phyloP scores from a whole-genome alignment of 306 rosid genomes.

The Erythrophleum fordii region DNA sequence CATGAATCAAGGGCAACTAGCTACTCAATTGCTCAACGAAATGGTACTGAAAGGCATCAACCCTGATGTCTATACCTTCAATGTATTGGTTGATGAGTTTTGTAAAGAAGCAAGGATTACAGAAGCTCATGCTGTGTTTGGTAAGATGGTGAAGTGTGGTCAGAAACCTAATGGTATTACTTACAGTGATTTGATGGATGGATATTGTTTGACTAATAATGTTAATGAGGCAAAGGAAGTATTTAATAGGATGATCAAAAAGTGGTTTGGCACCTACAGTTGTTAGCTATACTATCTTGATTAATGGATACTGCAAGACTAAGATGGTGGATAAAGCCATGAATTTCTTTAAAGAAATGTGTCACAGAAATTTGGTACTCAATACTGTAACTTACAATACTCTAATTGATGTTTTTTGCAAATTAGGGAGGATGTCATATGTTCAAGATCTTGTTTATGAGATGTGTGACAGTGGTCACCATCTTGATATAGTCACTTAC shows the following conservation, averaged over 20 bases:
- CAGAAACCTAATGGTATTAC: background rate
- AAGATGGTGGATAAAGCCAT: background rate
- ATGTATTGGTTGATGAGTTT: background rate
- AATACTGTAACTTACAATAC: background rate
- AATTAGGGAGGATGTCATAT: background rate
- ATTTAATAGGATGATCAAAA: background rate
- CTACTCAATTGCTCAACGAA: conserved; percentile 15
- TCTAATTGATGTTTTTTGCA: background rate
- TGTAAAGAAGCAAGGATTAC: background rate
- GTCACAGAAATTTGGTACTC: background rate
- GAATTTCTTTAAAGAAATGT: background rate
- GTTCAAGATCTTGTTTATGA: background rate
- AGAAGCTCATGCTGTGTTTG: background rate
- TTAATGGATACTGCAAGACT: background rate
- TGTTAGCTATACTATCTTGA: background rate
- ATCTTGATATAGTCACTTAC: background rate
- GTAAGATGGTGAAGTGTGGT: background rate
- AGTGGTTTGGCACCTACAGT: background rate
- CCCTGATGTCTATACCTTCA: conserved; percentile 5
- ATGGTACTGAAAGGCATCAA: conserved; percentile 5
- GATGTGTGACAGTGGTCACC: background rate
- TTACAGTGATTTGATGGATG: conserved; percentile 12
- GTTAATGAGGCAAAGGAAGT: background rate
- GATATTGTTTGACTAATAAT: background rate
- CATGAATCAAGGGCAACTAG: conserved; percentile 19